These are phyloP conservation scores for Phyllosticta citribraziliensis DNA, from an alignment of 2,329 filamentous ascomycete genomes.

Conservation along the genomic window DNA sequence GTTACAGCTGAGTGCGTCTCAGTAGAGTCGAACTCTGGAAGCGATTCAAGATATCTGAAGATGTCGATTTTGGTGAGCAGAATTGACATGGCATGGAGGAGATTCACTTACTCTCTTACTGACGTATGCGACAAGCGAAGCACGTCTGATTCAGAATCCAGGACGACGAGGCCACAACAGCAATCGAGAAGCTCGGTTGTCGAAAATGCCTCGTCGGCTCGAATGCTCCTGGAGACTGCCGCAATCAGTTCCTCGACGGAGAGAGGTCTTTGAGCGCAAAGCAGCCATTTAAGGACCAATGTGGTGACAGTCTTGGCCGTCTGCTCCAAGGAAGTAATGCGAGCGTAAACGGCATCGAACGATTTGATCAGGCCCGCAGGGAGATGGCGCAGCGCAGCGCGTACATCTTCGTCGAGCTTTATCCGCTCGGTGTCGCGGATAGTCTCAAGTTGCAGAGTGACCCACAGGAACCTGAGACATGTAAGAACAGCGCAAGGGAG, in stretches of 20 bases:
- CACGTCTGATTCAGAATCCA: background rate
- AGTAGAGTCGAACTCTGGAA: background rate
- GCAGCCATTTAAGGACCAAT: background rate
- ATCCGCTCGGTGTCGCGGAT: background rate
- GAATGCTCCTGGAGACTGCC: background rate
- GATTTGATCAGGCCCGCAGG: background rate
- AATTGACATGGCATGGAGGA: background rate
- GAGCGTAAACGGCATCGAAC: background rate
- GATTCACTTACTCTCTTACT: background rate
- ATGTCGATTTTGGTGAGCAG: background rate
- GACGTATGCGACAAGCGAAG: background rate
- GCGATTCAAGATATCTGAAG: background rate
- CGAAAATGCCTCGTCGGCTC: background rate
- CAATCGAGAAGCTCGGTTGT: background rate
- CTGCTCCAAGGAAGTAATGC: background rate
- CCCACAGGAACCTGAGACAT: background rate
- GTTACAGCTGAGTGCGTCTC: background rate
- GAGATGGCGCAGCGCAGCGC: background rate
- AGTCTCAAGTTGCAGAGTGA: background rate
- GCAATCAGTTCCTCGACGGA: background rate
- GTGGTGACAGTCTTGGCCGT: background rate
- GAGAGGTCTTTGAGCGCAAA: background rate
- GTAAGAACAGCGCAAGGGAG: background rate
- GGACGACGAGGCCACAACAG: background rate
- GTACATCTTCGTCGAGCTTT: background rate